phyloP scores from a whole-genome alignment of 2,329 filamentous ascomycete genomes.

The Aspergillus novoparasiticus region DNA sequence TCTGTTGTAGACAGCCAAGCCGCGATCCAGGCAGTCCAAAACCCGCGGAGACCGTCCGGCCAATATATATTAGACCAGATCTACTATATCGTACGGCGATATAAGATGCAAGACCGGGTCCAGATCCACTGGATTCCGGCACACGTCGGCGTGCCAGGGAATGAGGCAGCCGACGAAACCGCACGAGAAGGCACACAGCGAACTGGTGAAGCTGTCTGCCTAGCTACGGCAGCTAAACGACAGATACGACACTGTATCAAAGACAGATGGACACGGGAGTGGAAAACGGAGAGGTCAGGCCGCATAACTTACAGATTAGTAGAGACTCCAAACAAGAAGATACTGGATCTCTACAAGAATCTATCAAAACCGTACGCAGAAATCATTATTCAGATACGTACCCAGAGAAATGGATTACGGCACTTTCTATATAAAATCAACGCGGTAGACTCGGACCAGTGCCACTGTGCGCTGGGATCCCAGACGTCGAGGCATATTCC shows the following conservation, averaged over 20 bases:
- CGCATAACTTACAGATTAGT: too few species aligned
- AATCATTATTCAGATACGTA: too few species aligned
- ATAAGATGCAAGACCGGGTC: neutral
- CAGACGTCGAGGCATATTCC: neutral
- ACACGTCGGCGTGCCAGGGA: neutral
- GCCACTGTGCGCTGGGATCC: neutral
- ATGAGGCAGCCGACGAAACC: neutral
- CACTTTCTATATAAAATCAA: neutral
- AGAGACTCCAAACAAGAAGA: too few species aligned
- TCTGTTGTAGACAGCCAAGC: neutral
- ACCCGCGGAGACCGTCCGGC: neutral
- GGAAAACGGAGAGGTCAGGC: too few species aligned
- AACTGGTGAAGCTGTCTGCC: too few species aligned
- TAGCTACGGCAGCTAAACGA: too few species aligned
- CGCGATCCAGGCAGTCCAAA: neutral
- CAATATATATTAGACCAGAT: neutral
- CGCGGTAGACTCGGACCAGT: neutral
- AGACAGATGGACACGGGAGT: too few species aligned
- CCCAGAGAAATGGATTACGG: neutral
- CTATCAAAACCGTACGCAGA: too few species aligned
- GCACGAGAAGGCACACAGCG: too few species aligned
- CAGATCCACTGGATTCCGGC: neutral
- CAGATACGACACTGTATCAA: too few species aligned
- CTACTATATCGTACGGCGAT: neutral
- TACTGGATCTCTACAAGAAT: too few species aligned